A percentile compares a stretch with the other conserved stretches of the same genome.
Evolutionary conservation across 2,329 filamentous ascomycete genomes (phyloP).

Genomic region (Hypoxylon sp.): DNA sequence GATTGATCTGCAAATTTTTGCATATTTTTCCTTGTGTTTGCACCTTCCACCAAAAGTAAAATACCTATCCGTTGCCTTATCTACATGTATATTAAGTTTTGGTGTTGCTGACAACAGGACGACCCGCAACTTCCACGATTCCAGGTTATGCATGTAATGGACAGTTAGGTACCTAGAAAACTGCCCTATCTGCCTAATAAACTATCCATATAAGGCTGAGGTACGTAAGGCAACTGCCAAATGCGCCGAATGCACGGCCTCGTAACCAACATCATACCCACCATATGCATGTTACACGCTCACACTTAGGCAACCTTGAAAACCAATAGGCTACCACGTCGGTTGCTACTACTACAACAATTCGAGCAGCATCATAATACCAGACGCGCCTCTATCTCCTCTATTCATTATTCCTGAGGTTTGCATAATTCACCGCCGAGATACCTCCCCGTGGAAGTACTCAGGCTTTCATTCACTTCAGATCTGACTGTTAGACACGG

Average conservation of each 20-base stretch:
- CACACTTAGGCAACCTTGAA: neutral
- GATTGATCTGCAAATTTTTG: neutral
- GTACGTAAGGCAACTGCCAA: neutral
- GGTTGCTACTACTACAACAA: neutral
- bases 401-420: neutral
- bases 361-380: neutral
- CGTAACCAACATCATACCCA: neutral
- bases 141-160: neutral
- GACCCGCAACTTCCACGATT: neutral
- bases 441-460: neutral
- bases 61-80: neutral
- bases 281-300: neutral
- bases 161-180: neutral
- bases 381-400: neutral
- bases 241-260: neutral
- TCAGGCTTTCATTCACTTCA: neutral
- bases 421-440: neutral
- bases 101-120: neutral
- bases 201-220: conserved; percentile 3
- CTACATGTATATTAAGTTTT: neutral
- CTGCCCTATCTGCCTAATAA: neutral
- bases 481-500: neutral
- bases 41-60: neutral
- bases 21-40: neutral
- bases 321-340: neutral